Conservation (phyloP, 2,329 filamentous ascomycete species). For the Hypomyces rosellus region DNA sequence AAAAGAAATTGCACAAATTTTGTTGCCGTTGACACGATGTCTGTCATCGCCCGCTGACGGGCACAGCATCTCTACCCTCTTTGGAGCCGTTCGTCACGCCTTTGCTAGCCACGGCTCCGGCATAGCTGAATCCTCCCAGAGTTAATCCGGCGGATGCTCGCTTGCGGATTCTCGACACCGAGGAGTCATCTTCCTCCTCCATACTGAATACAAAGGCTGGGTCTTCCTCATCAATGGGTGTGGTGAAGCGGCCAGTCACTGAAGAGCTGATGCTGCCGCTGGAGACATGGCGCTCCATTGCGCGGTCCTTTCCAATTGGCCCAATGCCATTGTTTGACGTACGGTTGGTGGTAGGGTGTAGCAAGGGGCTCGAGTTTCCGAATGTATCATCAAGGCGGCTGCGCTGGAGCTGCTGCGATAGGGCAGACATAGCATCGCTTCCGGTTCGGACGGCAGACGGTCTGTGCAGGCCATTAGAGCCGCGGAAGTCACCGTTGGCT, state of each 20-base stretch:
- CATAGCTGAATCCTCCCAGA: conserved; percentile 36
- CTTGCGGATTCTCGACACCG: conserved; percentile 40
- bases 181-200: conserved; percentile 55
- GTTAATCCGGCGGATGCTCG: conserved; percentile 40
- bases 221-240: conserved; percentile 60
- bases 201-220: conserved; percentile 59
- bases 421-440: conserved; percentile 50
- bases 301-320: conserved; percentile 35
- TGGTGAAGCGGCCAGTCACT: conserved; percentile 52
- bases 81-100: conserved; percentile 22
- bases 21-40: background rate
- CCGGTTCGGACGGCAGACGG: conserved; percentile 34
- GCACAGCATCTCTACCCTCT: conserved; percentile 22
- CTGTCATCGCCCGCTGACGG: conserved; percentile 27
- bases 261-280: conserved; percentile 51
- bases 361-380: conserved; percentile 39
- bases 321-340: conserved; percentile 33
- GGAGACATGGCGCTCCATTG: conserved; percentile 52
- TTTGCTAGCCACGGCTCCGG: conserved; percentile 28
- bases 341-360: conserved; percentile 43
- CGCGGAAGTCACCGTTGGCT: conserved; percentile 30
- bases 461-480: conserved; percentile 32
- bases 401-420: conserved; percentile 57
- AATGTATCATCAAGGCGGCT: conserved; percentile 47
- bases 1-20: conserved; percentile 1